Conservation (phyloP, 352 stramenopile species). For the Pythium vanterpoolii region DNA sequence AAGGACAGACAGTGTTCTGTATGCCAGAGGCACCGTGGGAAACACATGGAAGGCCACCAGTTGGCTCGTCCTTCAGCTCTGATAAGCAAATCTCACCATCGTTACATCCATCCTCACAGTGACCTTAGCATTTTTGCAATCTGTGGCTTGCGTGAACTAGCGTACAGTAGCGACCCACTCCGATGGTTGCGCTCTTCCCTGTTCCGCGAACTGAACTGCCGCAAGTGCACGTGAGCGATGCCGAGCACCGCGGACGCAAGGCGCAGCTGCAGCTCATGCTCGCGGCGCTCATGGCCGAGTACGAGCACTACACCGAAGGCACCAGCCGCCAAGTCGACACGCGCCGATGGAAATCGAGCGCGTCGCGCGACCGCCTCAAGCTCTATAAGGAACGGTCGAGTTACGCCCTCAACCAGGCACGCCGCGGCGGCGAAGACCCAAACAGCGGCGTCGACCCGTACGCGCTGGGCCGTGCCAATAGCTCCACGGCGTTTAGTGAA, state of each 20-base stretch:
- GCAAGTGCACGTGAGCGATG: conserved; percentile 31
- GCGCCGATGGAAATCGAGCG: conserved; percentile 38
- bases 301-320: conserved; percentile 36
- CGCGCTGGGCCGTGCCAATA: neutral
- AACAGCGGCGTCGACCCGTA: neutral
- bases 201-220: conserved; percentile 47
- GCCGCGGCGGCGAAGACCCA: neutral
- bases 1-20: no score
- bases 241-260: conserved; percentile 36
- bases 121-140: no score
- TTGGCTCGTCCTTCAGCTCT: no score
- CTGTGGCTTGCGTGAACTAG: no score
- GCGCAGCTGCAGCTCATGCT: conserved; percentile 44
- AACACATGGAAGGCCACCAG: no score
- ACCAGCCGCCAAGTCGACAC: conserved; percentile 31
- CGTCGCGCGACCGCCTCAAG: conserved; percentile 42
- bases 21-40: no score
- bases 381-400: conserved; percentile 40
- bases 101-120: no score
- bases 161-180: no score
- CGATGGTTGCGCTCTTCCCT: conserved; percentile 30
- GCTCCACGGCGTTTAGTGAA: conserved; percentile 2
- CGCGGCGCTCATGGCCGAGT: conserved; percentile 41
- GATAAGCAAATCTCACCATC: no score
- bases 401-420: neutral